Evolutionary conservation across 148 eudicot species (phyloP).

Genomic region (Pouteria glomerata): DNA sequence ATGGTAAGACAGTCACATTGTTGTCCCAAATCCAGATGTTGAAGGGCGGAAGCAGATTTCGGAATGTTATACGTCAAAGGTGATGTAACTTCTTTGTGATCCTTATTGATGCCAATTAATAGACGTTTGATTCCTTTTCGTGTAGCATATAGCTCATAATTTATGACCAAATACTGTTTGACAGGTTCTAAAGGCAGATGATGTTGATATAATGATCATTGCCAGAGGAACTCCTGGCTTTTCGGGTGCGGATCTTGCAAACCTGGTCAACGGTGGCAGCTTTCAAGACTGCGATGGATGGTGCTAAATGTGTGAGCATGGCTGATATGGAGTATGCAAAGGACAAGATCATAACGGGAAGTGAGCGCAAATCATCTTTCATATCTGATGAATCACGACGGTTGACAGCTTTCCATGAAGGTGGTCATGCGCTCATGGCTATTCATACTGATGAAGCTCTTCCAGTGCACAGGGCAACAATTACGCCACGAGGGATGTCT

Average conservation of each 20-base stretch:
- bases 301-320: conserved; percentile 71
- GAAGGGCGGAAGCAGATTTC: conserved; percentile 85
- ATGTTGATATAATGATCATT: conserved; percentile 74
- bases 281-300: conserved; percentile 84
- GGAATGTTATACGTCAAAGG: conserved; percentile 82
- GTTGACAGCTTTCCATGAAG: conserved; percentile 79
- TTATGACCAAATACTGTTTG: background rate
- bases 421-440: conserved; percentile 83
- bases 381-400: conserved; percentile 67
- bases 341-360: conserved; percentile 83
- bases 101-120: no score
- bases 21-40: conserved; percentile 90
- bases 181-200: conserved; percentile 70
- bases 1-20: conserved; percentile 72
- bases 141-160: no score
- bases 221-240: conserved; percentile 48
- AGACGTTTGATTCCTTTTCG: no score
- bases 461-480: conserved; percentile 84
- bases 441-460: conserved; percentile 72
- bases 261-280: conserved; percentile 72
- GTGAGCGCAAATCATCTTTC: conserved; percentile 79
- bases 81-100: conserved; percentile 21
- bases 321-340: conserved; percentile 65
- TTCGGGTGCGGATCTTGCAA: conserved; percentile 85
- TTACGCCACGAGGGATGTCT: conserved; percentile 66